A percentile compares a stretch with the other conserved stretches of the same genome.
Evolutionary conservation across 768 basidiomycete genomes (phyloP).

Genomic region (Mycena filopes): DNA sequence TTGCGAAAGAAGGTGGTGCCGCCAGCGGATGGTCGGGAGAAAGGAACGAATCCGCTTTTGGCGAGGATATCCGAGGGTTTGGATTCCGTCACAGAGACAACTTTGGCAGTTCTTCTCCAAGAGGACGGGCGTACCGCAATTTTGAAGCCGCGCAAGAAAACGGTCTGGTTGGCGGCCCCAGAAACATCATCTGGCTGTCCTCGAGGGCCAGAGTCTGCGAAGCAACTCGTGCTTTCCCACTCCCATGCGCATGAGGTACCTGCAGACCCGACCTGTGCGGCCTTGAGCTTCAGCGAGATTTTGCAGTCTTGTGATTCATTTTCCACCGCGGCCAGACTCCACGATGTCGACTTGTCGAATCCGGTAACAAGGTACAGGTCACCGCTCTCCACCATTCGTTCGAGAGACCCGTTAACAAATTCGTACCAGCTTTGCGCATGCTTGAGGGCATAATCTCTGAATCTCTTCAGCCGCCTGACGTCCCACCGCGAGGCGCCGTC

Average conservation of each 20-base stretch:
- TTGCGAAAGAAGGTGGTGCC: no score
- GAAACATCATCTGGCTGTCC: neutral
- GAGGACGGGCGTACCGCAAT: neutral
- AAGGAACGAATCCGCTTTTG: no score
- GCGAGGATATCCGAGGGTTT: no score
- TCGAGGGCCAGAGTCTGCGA: neutral
- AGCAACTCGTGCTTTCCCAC: constrained; percentile 18
- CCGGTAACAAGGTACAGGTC: constrained; percentile 25
- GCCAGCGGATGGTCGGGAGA: no score
- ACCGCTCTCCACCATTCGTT: constrained; percentile 1
- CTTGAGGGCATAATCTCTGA: constrained; percentile 18
- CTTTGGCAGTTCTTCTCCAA: no score
- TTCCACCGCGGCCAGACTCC: no score
- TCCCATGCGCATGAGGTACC: constrained; percentile 2
- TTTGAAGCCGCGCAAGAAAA: constrained; percentile 31
- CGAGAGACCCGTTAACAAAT: constrained; percentile 14
- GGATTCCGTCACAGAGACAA: no score
- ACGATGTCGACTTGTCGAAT: neutral
- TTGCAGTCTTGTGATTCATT: no score
- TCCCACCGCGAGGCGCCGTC: constrained; percentile 24
- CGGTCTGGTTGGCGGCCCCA: constrained; percentile 17
- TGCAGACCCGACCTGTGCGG: neutral
- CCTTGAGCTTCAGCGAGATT: constrained; percentile 22
- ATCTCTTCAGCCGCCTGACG: neutral
- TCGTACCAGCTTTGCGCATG: constrained; percentile 28